Percentiles rank a stretch among this genome's conserved stretches.
phyloP scores from a whole-genome alignment of 768 basidiomycete genomes.

The Cubamyces lactineus region DNA sequence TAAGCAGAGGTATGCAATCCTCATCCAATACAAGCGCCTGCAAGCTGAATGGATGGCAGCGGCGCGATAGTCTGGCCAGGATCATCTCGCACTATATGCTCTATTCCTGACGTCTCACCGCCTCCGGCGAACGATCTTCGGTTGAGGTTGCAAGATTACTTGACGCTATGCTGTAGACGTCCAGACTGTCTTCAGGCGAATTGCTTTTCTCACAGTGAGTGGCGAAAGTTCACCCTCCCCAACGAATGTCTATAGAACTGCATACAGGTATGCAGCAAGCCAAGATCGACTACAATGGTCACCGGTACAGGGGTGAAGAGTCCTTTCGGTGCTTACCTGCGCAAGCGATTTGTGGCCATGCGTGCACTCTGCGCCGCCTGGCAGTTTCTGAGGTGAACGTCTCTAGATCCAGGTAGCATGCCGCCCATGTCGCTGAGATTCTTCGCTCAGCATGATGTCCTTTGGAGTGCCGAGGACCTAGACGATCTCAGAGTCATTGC shows the following conservation, averaged over 20 bases:
- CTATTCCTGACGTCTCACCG: conserved; percentile 13
- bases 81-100: not conserved
- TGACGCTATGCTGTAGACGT: conserved; percentile 31
- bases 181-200: conserved; percentile 27
- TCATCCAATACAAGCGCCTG: not conserved
- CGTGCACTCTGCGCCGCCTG: not conserved
- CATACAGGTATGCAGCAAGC: not conserved
- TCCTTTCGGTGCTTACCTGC: not conserved
- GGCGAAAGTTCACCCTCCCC: not conserved
- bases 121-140: conserved; percentile 17
- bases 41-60: conserved; percentile 24
- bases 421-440: too few species aligned
- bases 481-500: conserved; percentile 45
- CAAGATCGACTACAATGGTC: not conserved
- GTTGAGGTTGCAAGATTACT: conserved; percentile 21
- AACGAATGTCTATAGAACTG: not conserved
- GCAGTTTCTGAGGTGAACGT: not conserved
- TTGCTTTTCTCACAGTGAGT: conserved; percentile 31
- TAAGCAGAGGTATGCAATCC: conserved; percentile 24
- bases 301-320: not conserved
- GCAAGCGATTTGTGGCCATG: not conserved
- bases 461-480: conserved; percentile 33
- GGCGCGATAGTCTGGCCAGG: conserved; percentile 35
- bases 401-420: too few species aligned
- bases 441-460: conserved; percentile 4